These are phyloP conservation scores for Sechiopsis laciniata DNA, from an alignment of 306 rosid species.

Conservation along the genomic window DNA sequence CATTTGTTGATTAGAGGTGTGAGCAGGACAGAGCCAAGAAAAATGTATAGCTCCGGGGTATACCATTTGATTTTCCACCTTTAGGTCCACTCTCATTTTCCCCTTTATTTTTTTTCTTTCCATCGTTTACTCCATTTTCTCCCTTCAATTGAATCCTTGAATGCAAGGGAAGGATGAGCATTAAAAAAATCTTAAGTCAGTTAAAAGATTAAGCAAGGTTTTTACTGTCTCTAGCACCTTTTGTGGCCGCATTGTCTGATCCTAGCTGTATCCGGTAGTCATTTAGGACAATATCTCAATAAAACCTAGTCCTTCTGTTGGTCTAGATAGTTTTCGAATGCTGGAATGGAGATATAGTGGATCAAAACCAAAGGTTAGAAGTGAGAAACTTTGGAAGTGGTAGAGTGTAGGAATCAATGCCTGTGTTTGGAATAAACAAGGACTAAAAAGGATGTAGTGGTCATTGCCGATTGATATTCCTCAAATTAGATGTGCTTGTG, in stretches of 20 bases:
- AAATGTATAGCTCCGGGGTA: neutral
- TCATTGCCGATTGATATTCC: neutral
- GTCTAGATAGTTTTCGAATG: neutral
- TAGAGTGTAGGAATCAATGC: neutral
- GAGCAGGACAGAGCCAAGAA: neutral
- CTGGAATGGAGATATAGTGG: neutral
- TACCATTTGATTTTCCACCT: neutral
- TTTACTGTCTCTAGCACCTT: neutral
- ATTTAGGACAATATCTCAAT: neutral
- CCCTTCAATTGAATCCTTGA: neutral
- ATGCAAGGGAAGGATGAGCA: neutral
- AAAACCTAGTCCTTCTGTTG: neutral
- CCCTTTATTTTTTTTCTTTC: neutral
- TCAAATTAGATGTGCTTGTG: neutral
- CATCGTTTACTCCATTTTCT: no score
- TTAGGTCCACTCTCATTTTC: neutral
- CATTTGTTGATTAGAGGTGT: neutral
- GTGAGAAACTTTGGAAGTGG: neutral
- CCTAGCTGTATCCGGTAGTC: neutral
- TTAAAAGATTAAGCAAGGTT: neutral
- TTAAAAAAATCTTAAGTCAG: neutral
- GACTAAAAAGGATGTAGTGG: neutral
- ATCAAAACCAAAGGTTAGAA: neutral
- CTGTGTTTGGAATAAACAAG: neutral
- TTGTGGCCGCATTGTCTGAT: neutral